Base-by-base conservation (phyloP, 2,329 filamentous ascomycete species). In the Huntiella abstrusa region DNA sequence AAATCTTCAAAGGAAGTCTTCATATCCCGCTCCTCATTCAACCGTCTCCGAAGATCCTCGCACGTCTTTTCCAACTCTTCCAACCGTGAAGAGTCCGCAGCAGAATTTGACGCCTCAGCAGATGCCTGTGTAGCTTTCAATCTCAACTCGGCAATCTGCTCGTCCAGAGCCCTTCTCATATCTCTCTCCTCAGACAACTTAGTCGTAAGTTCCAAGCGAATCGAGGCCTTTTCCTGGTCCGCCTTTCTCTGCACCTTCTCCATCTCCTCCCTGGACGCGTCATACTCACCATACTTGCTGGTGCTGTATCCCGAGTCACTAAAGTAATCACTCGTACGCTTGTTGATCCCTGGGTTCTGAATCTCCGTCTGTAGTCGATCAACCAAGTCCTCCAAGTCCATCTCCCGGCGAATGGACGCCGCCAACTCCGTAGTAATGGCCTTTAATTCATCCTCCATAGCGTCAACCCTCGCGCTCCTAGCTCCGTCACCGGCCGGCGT, bases 1-100 rank as follows among this genome's bases (percentile, higher is more conserved):
- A 98, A 70, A 59, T 95, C 87, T 62, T 96, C 86, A 55, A 96
- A 92, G 59, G 92, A 95, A 57, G 84, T 79, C 60, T 93, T 95
- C 54, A 83, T 77, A 59, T 83, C 75, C 47, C 83, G 75, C 63
- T 98, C 91, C 57, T 96, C 86, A 1, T 74, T 69, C 39, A 98
- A 68, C 53, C 83, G 80, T 54, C 87, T 77, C 52, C 81, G 77
- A 41, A 88, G 72, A 56, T 92, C 85, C 53, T 94, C 86, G 52
- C 93, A 77, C 0, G 77, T 77, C 45, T 64, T 68, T 60, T 95
- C 86, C 19, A 96, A 69, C 54, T 94, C 83, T 57, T 74, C 79
- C 34, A 91, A 67, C 46, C 80, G 75, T 19, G 67, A 70, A 50
- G 62, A 70, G 17, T 69, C 70, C 58, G 79, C 67, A 49, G 71